Conservation (phyloP, 2,329 filamentous ascomycete genomes). For the Fusarium scirpi region DNA sequence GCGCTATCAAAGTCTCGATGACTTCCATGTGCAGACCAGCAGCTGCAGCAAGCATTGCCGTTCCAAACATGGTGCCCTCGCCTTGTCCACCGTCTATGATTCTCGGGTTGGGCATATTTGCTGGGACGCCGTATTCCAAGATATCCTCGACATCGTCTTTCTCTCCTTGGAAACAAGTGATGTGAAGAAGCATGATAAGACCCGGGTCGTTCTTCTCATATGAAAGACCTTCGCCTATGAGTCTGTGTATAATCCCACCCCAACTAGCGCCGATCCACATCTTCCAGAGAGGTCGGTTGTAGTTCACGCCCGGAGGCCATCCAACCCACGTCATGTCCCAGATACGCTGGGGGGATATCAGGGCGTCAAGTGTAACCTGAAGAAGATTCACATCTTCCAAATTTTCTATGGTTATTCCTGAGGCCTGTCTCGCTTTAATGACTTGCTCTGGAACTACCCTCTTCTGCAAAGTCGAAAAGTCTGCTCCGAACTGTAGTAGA, state of each 20-base stretch:
- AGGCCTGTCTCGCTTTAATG: background rate
- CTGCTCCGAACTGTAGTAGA: background rate
- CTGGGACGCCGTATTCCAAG: background rate
- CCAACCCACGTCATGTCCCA: conserved; percentile 18
- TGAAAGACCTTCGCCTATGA: background rate
- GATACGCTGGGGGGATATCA: conserved; percentile 16
- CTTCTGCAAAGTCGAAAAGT: background rate
- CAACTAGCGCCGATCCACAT: conserved; percentile 4
- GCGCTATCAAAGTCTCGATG: background rate
- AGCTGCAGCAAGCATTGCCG: conserved; percentile 24
- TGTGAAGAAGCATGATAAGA: conserved; percentile 22
- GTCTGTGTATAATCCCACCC: conserved; percentile 3
- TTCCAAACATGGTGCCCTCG: background rate
- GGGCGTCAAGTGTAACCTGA: conserved; percentile 12
- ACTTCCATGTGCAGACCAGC: background rate
- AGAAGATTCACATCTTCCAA: background rate
- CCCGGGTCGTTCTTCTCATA: background rate
- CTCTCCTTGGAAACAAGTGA: background rate
- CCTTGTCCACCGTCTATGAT: conserved; percentile 17
- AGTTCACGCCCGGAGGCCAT: conserved; percentile 16
- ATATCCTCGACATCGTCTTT: background rate
- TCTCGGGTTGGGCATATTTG: background rate
- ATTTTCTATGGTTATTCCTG: rapidly evolving
- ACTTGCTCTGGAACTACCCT: background rate
- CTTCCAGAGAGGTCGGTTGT: background rate